Evolutionary conservation across 495 filamentous ascomycete genomes (phyloP), one percentile per base, ranked within the genome.

Genomic region (Penicillium fimorum): DNA sequence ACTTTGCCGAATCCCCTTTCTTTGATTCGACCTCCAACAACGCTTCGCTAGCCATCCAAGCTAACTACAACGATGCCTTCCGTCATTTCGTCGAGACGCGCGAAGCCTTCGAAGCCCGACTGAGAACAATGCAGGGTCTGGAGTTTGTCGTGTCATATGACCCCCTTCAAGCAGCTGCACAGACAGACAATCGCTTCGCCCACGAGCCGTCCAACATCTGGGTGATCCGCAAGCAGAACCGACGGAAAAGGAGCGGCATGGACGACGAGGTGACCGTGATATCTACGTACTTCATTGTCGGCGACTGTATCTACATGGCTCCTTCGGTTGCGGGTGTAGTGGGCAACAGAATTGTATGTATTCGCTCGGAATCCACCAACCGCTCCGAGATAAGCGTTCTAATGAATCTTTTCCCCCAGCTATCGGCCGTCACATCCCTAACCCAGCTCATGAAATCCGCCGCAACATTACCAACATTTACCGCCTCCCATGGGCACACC

Each of bases 1-100:
- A 98, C 71, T 97, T 98, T 68, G 82, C 85, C 47, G 74, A 87
- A 58, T 96, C 91, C 3, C 90, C 91, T 0, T 98, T 96, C 78
- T 97, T 89, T 70, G 94, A 98, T 65, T 77, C 75, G 24, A 91
- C 86, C 9, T 92, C 90, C 33, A 97, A 96, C 73, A 97, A 97
- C 70, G 85, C 84, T 55, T 81, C 86, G 5, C 69, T 96, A 41
- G 81, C 82, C 55, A 83, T 80, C 51, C 92, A 97, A 70, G 87
- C 90, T 24, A 80, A 80, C 56, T 86, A 81, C 76, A 91, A 92
- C 66, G 80, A 82, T 61, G 82, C 89, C 68, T 79, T 82, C 51
- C 76, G 83, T 8, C 75, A 83, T 47, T 74, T 87, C 32, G 68
- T 89, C 30, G 70, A 80, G 56, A 91, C 87, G 3, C 85, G 91